A percentile compares a stretch with the other conserved stretches of the same genome.
Conservation (phyloP, 352 stramenopile species). For the Phytopythium montanum region DNA sequence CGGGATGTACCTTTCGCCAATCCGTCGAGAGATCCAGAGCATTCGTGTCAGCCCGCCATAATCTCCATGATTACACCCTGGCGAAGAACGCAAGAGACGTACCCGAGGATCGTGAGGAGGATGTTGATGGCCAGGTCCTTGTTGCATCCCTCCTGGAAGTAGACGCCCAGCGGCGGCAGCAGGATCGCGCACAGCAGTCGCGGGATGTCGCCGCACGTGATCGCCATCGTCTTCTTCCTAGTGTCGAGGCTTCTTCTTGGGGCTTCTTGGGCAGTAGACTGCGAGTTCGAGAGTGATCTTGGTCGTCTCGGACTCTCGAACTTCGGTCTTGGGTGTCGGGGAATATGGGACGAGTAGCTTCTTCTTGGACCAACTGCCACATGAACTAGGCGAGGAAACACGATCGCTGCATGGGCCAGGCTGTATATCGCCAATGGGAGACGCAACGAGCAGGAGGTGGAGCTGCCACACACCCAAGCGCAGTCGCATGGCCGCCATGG, state of each 20-base stretch:
- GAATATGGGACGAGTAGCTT: background rate
- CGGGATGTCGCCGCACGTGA: slow-evolving; percentile 52
- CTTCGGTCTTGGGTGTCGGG: no score
- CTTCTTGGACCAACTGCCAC: background rate
- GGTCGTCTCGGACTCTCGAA: background rate
- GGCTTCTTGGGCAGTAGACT: background rate
- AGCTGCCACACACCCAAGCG: no score
- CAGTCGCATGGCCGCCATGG: no score
- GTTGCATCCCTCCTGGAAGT: slow-evolving; percentile 47
- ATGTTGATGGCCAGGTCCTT: slow-evolving; percentile 67
- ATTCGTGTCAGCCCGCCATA: no score
- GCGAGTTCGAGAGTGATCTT: background rate
- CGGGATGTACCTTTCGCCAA: slow-evolving; percentile 46
- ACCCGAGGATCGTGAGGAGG: slow-evolving; percentile 60
- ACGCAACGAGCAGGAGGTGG: no score
- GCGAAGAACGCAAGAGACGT: slow-evolving; percentile 1
- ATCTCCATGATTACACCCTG: no score
- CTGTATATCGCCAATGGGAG: no score
- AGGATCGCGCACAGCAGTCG: slow-evolving; percentile 46
- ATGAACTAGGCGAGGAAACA: background rate
- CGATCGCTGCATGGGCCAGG: no score
- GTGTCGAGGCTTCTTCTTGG: no score
- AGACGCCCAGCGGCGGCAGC: slow-evolving; percentile 49
- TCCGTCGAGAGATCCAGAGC: no score
- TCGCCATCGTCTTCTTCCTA: slow-evolving; percentile 28